phyloP scores from a whole-genome alignment of 441 rosid genomes.

The Mallotus repandus region DNA sequence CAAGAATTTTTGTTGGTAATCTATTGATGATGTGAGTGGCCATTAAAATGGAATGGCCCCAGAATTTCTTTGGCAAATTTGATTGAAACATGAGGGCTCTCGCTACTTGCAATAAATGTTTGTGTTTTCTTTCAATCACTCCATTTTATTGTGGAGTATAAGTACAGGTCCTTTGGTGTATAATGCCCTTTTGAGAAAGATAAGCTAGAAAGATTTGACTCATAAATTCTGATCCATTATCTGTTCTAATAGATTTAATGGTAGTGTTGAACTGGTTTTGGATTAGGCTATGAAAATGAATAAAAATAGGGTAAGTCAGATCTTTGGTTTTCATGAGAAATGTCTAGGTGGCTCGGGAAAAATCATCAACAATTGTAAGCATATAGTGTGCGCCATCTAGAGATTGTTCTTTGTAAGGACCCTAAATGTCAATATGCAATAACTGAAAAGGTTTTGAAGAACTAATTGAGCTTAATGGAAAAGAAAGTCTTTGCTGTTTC shows the following conservation, averaged over 20 bases:
- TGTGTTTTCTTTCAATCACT: not conserved
- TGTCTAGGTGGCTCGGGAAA: not conserved
- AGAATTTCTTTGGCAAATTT: not conserved
- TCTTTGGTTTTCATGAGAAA: not conserved
- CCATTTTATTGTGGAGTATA: slow-evolving; percentile 5
- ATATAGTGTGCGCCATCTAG: not conserved
- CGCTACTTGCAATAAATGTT: not conserved
- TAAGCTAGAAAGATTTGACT: not conserved
- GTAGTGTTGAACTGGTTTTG: not conserved
- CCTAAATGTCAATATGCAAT: not conserved
- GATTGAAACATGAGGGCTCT: not conserved
- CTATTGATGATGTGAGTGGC: not conserved
- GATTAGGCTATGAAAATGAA: not conserved
- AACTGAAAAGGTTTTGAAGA: not conserved
- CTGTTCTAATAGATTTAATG: not conserved
- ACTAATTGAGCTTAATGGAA: not conserved
- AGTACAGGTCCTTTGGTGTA: not conserved
- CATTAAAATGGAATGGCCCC: not conserved
- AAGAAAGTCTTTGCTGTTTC: not conserved
- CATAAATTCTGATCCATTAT: not conserved
- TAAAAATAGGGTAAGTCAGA: not conserved
- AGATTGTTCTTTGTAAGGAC: not conserved
- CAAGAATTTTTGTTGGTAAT: not conserved
- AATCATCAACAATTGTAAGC: not conserved
- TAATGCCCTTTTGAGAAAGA: not conserved